These are phyloP conservation scores for Globisporangium cederbergense DNA, from an alignment of 352 stramenopile genomes.

Conservation along the genomic window DNA sequence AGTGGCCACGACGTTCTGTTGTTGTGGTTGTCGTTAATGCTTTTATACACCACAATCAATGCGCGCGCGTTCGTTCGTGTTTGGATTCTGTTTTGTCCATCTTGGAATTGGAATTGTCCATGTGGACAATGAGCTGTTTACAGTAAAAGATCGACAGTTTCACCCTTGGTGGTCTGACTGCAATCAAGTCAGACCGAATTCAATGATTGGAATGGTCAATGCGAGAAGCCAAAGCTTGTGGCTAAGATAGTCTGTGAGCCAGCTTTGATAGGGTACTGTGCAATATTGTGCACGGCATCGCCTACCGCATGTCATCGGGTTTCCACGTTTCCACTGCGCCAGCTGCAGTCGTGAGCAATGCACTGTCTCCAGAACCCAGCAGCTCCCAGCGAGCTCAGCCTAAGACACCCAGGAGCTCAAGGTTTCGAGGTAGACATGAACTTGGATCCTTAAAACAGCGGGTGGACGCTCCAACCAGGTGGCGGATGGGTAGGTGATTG, in stretches of 20 bases:
- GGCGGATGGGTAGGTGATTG: not conserved
- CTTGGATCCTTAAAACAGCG: not conserved
- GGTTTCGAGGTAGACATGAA: not conserved
- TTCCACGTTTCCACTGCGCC: not conserved
- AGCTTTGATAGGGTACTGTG: not conserved
- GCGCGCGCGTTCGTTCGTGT: not conserved
- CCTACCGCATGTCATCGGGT: not conserved
- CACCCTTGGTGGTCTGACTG: not conserved
- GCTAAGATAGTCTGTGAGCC: too few species aligned
- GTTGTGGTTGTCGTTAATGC: not conserved
- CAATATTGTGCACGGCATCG: not conserved
- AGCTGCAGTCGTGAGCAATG: constrained; percentile 4
- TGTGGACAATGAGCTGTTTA: not conserved
- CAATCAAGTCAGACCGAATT: not conserved
- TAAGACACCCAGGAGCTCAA: too few species aligned
- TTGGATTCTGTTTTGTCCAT: not conserved
- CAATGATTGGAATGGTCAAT: not conserved
- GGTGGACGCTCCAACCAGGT: not conserved
- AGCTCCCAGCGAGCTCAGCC: too few species aligned
- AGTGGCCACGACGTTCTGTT: not conserved
- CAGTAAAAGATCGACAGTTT: not conserved
- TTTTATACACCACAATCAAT: not conserved
- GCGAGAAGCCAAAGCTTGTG: not conserved
- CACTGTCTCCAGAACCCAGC: not conserved
- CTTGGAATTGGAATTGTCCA: not conserved